Base-by-base conservation (phyloP, 2,329 filamentous ascomycete species). In the Incumbomyces delicatus region DNA sequence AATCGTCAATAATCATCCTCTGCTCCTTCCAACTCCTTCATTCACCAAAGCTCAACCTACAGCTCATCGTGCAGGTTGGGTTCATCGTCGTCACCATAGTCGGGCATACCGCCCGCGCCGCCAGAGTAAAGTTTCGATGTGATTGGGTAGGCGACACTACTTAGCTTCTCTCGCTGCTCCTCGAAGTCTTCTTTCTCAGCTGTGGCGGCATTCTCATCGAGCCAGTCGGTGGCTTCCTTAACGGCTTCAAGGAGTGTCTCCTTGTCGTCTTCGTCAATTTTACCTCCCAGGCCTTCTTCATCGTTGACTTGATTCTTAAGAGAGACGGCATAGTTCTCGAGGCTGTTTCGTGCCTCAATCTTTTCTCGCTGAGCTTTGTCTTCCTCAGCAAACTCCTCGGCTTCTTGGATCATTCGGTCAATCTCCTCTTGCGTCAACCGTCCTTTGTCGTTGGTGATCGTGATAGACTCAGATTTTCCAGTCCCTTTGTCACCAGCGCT, bases 81-180 rank as follows among this genome's bases (percentile, higher is more conserved):
- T 52, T 73, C 78, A 51, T 81, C 83, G 53, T 71, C 76, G 49
- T 73, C 78, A 57, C 75, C 73, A 50, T 74, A 80, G 61, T 75
- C 77, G 44, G 67, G 64, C 63, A 67, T 67, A 53, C 76, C 80
- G 57, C 77, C 82, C 55, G 76, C 82, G 59, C 78, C 80, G 61
- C 76, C 74, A 59, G 75, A 73, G 76, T 95, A 95, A 63, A 95
- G 78, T 81, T 98, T 98, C 75, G 87, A 94, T 61, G 92, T 98
- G 73, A 98, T 98, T 58, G 92, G 92, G 75, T 96, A 95, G 46
- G 92, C 92, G 56, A 95, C 86, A 68, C 85, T 85, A 61, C 86
- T 94, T 58, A 98, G 80, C 80, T 95, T 95, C 85, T 98, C 90
- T 78, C 94, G 95, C 77, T 96, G 90, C 80, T 98, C 92, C 71